These are phyloP conservation scores for Arthroderma sp. DNA, from an alignment of 2,329 filamentous ascomycete genomes.

Conservation along the genomic window DNA sequence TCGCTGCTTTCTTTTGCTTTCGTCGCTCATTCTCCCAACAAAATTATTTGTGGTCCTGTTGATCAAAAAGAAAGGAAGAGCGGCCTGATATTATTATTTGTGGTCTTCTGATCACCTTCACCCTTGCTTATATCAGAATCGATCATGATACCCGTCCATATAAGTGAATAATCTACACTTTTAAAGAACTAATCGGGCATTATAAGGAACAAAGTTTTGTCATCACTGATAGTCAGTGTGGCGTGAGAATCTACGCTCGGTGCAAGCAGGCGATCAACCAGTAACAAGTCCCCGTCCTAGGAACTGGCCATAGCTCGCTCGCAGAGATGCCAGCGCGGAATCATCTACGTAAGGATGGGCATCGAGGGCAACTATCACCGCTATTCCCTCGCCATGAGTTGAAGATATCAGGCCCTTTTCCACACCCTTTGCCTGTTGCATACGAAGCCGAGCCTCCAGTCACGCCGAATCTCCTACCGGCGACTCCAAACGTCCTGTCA, in stretches of 20 bases:
- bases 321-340: constrained; percentile 7
- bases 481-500: constrained; percentile 7
- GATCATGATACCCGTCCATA: neutral
- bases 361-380: constrained; percentile 8
- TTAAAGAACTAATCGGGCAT: neutral
- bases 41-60: neutral
- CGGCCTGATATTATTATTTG: neutral
- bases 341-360: constrained; percentile 3
- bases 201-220: neutral
- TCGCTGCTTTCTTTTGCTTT: constrained; percentile 5
- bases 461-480: constrained; percentile 11
- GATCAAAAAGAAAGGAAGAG: neutral
- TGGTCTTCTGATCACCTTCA: neutral
- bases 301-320: neutral
- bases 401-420: constrained; percentile 23
- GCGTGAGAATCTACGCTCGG: neutral
- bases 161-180: neutral
- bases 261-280: neutral
- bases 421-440: constrained; percentile 13
- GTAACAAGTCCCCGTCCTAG: neutral
- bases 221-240: neutral
- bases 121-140: neutral
- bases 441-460: constrained; percentile 13
- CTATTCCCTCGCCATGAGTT: constrained; percentile 20
- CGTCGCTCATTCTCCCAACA: neutral